A percentile compares a stretch with the other conserved stretches of the same genome.
phyloP scores from a whole-genome alignment of 331 rosid genomes.

The Dryas integrifolia region DNA sequence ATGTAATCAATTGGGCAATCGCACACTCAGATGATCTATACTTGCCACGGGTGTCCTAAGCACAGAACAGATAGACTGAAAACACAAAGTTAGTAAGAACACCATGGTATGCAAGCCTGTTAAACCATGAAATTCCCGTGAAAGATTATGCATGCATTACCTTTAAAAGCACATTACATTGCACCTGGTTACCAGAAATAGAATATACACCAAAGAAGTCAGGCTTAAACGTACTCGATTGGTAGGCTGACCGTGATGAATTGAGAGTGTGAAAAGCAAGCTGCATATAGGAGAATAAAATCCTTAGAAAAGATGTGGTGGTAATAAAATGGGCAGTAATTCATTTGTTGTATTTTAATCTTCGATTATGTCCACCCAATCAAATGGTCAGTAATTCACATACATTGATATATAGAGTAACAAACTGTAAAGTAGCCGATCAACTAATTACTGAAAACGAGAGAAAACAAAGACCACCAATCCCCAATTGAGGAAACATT shows the following conservation, averaged over 20 bases:
- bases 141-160: slow-evolving; percentile 27
- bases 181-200: slow-evolving; percentile 49
- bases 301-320: not conserved
- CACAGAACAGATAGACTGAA: slow-evolving; percentile 80
- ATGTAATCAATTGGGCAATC: slow-evolving; percentile 25
- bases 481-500: too few species aligned
- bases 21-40: slow-evolving; percentile 64
- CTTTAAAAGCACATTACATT: slow-evolving; percentile 83
- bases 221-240: slow-evolving; percentile 59
- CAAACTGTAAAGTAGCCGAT: not conserved
- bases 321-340: not conserved
- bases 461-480: too few species aligned
- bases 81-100: slow-evolving; percentile 31
- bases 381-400: not conserved
- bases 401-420: not conserved
- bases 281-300: slow-evolving; percentile 28
- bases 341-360: not conserved
- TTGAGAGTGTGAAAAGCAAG: slow-evolving; percentile 70
- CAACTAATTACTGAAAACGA: not conserved
- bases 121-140: not conserved
- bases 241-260: slow-evolving; percentile 75
- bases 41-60: slow-evolving; percentile 73
- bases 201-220: slow-evolving; percentile 62
- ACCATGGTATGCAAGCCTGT: not conserved
- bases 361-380: not conserved